These are phyloP conservation scores for Syzygium aqueum DNA, from an alignment of 345 rosid species.

Conservation along the genomic window DNA sequence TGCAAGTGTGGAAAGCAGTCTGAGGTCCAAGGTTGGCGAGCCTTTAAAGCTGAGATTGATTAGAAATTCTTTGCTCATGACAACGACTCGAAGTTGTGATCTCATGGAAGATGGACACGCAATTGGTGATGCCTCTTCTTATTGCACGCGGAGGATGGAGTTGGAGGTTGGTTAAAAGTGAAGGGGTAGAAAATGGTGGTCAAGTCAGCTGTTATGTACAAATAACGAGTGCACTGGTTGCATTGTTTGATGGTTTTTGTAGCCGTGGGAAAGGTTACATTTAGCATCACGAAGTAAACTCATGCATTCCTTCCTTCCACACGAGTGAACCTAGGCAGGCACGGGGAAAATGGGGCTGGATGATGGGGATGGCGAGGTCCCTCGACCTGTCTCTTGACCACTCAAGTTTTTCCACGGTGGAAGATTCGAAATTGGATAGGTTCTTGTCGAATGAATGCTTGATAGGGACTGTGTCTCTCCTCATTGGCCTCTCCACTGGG, in stretches of 20 bases:
- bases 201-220: neutral
- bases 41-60: neutral
- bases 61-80: neutral
- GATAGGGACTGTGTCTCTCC: neutral
- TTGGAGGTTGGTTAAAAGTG: neutral
- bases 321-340: neutral
- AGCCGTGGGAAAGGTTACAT: neutral
- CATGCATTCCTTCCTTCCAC: neutral
- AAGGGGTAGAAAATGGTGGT: neutral
- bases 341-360: neutral
- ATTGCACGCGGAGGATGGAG: neutral
- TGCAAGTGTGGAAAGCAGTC: neutral
- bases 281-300: neutral
- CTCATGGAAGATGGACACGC: neutral
- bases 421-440: neutral
- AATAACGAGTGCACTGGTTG: neutral
- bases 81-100: neutral
- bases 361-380: neutral
- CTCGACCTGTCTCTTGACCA: neutral
- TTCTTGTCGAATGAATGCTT: neutral
- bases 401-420: neutral
- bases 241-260: neutral
- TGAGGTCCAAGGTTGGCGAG: neutral
- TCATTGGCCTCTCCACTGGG: neutral
- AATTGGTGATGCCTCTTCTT: neutral